Base-by-base conservation (phyloP, 805 yeast genomes). In the Schwanniomyces yamadae region DNA sequence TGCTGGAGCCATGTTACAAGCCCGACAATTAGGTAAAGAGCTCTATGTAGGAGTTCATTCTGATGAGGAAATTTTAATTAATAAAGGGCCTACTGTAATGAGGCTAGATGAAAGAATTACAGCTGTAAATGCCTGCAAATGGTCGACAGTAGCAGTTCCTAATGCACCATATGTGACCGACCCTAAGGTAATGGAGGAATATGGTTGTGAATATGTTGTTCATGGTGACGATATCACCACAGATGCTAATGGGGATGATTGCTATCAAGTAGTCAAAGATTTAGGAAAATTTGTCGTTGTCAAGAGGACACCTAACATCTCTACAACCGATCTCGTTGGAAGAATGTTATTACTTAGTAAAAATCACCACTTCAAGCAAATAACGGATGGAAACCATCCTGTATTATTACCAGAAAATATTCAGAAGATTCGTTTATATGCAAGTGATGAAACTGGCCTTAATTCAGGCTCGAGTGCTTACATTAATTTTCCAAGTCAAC, bases 141-240 rank as follows among this genome's bases (percentile, higher is more conserved):
- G 99, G 99, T 75, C 84, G 33, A 80, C 89, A 2, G 52, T 66
- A 28, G 78, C 84, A 0, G 74, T 91, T 12, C 73, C 80, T 2
- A 68, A 74, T 44, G 97, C 98, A 0, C 99, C 99, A 2, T 93
- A 93, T 55, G 97, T 91, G 10, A 93, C 99, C 0, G 84, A 80
- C 45, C 95, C 95, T 1, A 66, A 63, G 27, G 83, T 87, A 34
- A 75, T 89, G 87, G 88, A 84, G 48, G 47, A 68, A 17, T 77
- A 77, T 53, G 77, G 75, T 5, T 93, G 99, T 65, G 63, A 78
- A 53, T 93, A 81, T 57, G 99, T 93, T n/a, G 96, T 93, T 8
- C 99, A 93, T 59, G 99, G 99, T 5, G 99, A 93, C 61, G 99
- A 93, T 55, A 88, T 93, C 46, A 93, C 97, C 17, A 85, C 97